Conservation (phyloP, 2,329 filamentous ascomycete genomes). For the Dryadomyces quercus-mongolicae region DNA sequence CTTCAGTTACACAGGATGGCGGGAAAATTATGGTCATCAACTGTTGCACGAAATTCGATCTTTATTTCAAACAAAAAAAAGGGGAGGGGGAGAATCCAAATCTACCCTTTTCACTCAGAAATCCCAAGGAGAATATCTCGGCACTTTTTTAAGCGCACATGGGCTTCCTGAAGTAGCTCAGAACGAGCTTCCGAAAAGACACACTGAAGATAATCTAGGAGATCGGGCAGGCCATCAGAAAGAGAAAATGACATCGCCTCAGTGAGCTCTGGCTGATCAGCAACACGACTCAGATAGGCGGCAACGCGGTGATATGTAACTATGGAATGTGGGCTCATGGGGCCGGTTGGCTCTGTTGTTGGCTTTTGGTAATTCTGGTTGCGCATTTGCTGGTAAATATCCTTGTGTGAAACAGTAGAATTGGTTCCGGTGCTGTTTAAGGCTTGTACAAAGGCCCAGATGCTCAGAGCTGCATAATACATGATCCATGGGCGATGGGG, state of each 20-base stretch:
- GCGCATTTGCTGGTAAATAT: neutral
- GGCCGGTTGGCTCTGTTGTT: no score
- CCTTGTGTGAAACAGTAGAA: neutral
- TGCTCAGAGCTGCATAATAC: conserved; percentile 74
- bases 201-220: conserved; percentile 30
- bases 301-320: conserved; percentile 22
- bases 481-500: conserved; percentile 84
- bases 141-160: conserved; percentile 56
- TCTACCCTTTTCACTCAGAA: neutral
- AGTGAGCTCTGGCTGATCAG: conserved; percentile 57
- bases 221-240: conserved; percentile 37
- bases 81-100: no score
- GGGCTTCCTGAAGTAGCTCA: conserved; percentile 71
- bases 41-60: neutral
- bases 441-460: conserved; percentile 80
- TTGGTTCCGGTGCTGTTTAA: conserved; percentile 30
- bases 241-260: conserved; percentile 55
- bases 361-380: neutral
- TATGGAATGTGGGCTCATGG: neutral
- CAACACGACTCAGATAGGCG: conserved; percentile 47
- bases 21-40: neutral
- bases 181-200: conserved; percentile 33
- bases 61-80: neutral
- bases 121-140: conserved; percentile 31
- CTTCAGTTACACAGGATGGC: neutral